Percentiles rank a stretch among this genome's conserved stretches.
Evolutionary conservation across 1,139 yeast genomes (phyloP).

Genomic region (Geotrichum carabidarum): DNA sequence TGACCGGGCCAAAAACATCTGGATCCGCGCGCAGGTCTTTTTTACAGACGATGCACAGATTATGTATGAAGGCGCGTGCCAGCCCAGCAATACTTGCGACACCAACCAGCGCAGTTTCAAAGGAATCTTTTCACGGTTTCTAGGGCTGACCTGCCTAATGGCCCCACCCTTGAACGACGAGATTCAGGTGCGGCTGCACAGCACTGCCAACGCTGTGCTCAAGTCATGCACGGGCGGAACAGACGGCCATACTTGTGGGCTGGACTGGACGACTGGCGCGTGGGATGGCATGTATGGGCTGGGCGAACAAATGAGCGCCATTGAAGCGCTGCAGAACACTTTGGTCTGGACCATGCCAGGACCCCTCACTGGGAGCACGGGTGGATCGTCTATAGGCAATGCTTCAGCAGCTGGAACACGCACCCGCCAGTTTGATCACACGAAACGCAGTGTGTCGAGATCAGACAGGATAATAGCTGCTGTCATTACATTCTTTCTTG

Average conservation of each 20-base stretch:
- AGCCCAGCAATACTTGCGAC: constrained; percentile 56
- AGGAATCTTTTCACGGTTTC: constrained; percentile 70
- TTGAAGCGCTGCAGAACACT: constrained; percentile 64
- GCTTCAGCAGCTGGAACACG: constrained; percentile 33
- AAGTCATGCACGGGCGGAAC: constrained; percentile 76
- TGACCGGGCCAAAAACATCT: constrained; percentile 41
- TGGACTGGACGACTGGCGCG: constrained; percentile 63
- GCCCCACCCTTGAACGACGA: constrained; percentile 16
- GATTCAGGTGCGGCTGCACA: constrained; percentile 49
- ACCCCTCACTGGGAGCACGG: constrained; percentile 43
- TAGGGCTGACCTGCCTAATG: constrained; percentile 47
- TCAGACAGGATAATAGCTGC: constrained; percentile 87
- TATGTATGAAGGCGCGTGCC: constrained; percentile 82
- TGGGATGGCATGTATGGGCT: constrained; percentile 85
- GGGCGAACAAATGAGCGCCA: constrained; percentile 89
- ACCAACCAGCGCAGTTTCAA: constrained; percentile 88
- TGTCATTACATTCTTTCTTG: constrained; percentile 67
- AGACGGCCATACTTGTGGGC: constrained; percentile 88
- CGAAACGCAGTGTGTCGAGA: constrained; percentile 3
- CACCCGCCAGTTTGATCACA: constrained; percentile 17
- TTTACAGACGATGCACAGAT: constrained; percentile 54
- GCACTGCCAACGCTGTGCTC: constrained; percentile 77
- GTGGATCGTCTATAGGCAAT: constrained; percentile 44
- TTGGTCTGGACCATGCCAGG: constrained; percentile 40
- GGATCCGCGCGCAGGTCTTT: constrained; percentile 47